These are phyloP conservation scores for Heliamphora pulchella DNA, from an alignment of 179 eudicot species.

Conservation along the genomic window DNA sequence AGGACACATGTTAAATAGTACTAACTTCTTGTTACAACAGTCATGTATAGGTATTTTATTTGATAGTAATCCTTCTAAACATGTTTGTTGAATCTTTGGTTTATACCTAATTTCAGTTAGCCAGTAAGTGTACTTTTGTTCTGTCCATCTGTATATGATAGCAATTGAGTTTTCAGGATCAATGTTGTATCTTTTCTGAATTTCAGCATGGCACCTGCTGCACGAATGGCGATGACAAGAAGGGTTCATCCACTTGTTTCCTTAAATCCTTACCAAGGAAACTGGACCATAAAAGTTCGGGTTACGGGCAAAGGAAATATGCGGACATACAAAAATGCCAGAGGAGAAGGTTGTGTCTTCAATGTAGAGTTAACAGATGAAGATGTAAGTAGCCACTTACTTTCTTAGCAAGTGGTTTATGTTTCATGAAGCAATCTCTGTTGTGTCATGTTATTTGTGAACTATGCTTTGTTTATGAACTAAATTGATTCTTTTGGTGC, in stretches of 20 bases:
- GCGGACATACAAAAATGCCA: constrained; percentile 67
- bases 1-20: not conserved
- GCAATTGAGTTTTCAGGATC: not conserved
- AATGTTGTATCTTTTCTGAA: constrained; percentile 1
- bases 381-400: constrained; percentile 52
- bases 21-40: not conserved
- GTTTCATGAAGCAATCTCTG: not conserved
- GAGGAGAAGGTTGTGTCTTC: constrained; percentile 93
- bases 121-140: not conserved
- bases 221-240: constrained; percentile 81
- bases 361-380: constrained; percentile 94
- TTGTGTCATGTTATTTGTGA: not conserved
- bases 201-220: constrained; percentile 79
- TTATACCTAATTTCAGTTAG: not conserved
- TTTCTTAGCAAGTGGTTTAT: not conserved
- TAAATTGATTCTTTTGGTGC: constrained; percentile 10
- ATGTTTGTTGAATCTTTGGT: not conserved
- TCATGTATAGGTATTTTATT: not conserved
- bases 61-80: not conserved
- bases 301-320: constrained; percentile 71
- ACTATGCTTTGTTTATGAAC: not conserved
- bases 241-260: constrained; percentile 87
- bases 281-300: constrained; percentile 90
- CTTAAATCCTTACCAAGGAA: constrained; percentile 90
- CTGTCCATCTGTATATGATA: not conserved